These are phyloP conservation scores for Trypethelium eluteriae DNA, from an alignment of 495 filamentous ascomycete species.

Conservation along the genomic window DNA sequence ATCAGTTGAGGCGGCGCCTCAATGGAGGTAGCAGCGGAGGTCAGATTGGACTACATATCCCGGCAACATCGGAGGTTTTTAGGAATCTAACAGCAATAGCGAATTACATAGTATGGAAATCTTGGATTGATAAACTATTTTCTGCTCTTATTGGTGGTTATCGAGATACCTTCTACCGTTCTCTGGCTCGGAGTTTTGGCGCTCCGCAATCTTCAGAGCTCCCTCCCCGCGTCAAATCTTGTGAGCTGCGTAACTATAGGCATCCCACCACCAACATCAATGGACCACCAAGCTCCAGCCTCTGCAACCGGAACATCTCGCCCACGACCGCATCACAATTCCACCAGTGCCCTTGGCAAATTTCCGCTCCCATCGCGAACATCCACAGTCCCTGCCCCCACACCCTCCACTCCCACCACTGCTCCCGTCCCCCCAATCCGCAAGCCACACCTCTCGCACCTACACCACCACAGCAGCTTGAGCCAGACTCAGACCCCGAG, in stretches of 20 bases:
- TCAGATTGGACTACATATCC: neutral
- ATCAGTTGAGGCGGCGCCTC: neutral
- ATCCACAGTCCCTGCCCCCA: neutral
- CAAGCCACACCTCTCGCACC: neutral
- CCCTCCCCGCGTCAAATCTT: neutral
- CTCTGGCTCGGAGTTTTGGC: neutral
- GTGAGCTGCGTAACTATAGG: neutral
- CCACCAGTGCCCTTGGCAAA: neutral
- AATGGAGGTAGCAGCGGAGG: neutral
- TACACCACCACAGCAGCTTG: constrained; percentile 1
- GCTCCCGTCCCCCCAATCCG: neutral
- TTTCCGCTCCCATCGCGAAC: constrained; percentile 1
- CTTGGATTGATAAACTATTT: no score
- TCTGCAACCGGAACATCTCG: neutral
- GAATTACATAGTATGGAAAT: neutral
- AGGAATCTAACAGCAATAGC: neutral
- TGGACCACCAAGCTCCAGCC: neutral
- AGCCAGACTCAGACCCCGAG: neutral
- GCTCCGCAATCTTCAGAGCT: neutral
- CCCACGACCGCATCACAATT: neutral
- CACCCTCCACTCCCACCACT: neutral
- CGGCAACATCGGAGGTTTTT: neutral
- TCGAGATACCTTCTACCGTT: no score
- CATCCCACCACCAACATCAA: neutral
- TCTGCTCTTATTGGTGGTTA: no score